These are phyloP conservation scores for Aegilops bicornis DNA, from an alignment of 176 grass and related monocot genomes.

Conservation along the genomic window DNA sequence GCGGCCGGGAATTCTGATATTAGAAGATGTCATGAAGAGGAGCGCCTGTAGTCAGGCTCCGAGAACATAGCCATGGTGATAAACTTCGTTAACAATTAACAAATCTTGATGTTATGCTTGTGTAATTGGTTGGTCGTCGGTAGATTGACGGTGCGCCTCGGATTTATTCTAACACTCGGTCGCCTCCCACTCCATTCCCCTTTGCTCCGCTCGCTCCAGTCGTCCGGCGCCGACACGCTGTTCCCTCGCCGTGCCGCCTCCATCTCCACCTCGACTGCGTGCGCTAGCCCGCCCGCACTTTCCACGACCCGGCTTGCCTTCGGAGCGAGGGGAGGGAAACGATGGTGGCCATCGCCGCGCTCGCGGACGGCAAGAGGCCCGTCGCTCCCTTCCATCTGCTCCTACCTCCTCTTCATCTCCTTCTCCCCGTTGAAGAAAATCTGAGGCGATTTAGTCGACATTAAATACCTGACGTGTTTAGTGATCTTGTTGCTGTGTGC, in stretches of 20 bases:
- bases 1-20: too few species aligned
- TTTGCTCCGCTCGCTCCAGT: not conserved
- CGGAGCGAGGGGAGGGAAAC: not conserved
- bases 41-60: too few species aligned
- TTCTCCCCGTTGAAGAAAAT: not conserved
- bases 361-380: not conserved
- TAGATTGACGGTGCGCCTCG: too few species aligned
- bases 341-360: not conserved
- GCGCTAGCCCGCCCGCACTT: not conserved
- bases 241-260: not conserved
- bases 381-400: not conserved
- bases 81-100: too few species aligned
- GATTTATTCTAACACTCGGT: not conserved
- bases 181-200: not conserved
- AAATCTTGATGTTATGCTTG: too few species aligned
- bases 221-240: not conserved
- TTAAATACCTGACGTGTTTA: not conserved
- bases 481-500: not conserved
- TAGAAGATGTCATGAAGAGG: too few species aligned
- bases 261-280: not conserved
- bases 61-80: too few species aligned
- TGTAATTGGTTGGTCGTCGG: too few species aligned
- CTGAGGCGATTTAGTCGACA: not conserved
- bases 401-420: not conserved
- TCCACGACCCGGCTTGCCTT: not conserved